Percentiles rank a stretch among this genome's conserved stretches.
These are phyloP conservation scores for Saturnispora gosingensis DNA, from an alignment of 805 yeast species.

Conservation along the genomic window DNA sequence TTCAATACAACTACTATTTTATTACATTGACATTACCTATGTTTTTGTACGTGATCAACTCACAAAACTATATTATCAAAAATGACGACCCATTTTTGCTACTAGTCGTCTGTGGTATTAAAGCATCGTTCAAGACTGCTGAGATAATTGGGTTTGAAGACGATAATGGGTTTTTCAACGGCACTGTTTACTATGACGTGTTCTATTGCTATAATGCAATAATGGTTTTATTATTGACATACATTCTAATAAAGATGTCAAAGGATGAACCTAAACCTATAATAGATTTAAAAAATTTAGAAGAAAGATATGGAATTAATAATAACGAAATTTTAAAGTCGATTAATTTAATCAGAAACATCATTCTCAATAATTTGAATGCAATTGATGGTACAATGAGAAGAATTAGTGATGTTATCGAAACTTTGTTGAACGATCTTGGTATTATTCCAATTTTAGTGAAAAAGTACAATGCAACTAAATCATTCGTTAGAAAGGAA, in stretches of 20 bases:
- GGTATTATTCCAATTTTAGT: constrained; percentile 29
- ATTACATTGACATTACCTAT: constrained; percentile 36
- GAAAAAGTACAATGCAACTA: constrained; percentile 21
- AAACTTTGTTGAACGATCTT: constrained; percentile 33
- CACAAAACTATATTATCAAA: constrained; percentile 28
- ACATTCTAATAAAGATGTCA: constrained; percentile 27
- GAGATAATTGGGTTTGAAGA: constrained; percentile 29
- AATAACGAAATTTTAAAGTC: constrained; percentile 23
- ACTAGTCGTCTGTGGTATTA: constrained; percentile 32
- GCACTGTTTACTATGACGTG: constrained; percentile 37
- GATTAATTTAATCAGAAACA: constrained; percentile 27
- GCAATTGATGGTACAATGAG: constrained; percentile 35
- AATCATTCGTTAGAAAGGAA: constrained; percentile 17
- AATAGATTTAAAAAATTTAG: constrained; percentile 24
- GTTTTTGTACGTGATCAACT: constrained; percentile 31
- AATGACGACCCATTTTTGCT: constrained; percentile 35
- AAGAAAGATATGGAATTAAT: constrained; percentile 22
- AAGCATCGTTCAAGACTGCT: constrained; percentile 32
- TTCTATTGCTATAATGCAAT: constrained; percentile 36
- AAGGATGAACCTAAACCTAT: constrained; percentile 13
- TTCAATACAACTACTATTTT: constrained; percentile 34
- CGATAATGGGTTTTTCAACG: constrained; percentile 32
- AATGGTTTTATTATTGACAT: constrained; percentile 34
- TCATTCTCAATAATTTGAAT: constrained; percentile 25
- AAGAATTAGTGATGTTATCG: constrained; percentile 34